Percentiles rank a stretch among this genome's conserved stretches.
phyloP scores from a whole-genome alignment of 2,329 filamentous ascomycete genomes.

The Ceratocystis albifundus region DNA sequence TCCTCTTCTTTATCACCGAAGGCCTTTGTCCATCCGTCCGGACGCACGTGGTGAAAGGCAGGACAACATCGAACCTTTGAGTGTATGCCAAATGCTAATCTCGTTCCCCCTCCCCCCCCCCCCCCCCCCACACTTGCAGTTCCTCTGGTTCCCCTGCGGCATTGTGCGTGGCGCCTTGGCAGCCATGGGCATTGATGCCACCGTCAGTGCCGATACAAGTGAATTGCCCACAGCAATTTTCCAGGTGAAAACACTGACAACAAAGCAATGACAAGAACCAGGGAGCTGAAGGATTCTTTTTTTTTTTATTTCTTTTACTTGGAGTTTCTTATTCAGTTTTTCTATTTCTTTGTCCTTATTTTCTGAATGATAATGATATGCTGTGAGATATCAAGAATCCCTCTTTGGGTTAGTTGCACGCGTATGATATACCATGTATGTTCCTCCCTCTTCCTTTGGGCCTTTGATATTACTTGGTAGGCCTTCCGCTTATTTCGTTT shows the following conservation, averaged over 20 bases:
- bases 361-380: too few species aligned
- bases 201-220: constrained; percentile 77
- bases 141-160: constrained; percentile 90
- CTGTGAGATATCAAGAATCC: too few species aligned
- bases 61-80: too few species aligned
- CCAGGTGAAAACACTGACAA: constrained; percentile 76
- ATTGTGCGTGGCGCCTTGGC: constrained; percentile 83
- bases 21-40: not conserved
- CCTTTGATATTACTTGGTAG: too few species aligned
- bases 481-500: not conserved
- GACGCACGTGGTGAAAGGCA: not conserved
- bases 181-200: constrained; percentile 82
- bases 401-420: too few species aligned
- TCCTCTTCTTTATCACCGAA: not conserved
- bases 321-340: too few species aligned
- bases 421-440: too few species aligned
- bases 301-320: too few species aligned
- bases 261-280: constrained; percentile 41
- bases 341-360: too few species aligned
- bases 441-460: too few species aligned
- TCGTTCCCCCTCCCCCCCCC: too few species aligned
- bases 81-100: not conserved
- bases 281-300: not conserved
- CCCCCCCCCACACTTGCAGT: constrained; percentile 44
- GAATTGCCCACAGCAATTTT: constrained; percentile 85